Evolutionary conservation across 2,329 filamentous ascomycete species (phyloP).

Genomic region (Talaromyces sp.): DNA sequence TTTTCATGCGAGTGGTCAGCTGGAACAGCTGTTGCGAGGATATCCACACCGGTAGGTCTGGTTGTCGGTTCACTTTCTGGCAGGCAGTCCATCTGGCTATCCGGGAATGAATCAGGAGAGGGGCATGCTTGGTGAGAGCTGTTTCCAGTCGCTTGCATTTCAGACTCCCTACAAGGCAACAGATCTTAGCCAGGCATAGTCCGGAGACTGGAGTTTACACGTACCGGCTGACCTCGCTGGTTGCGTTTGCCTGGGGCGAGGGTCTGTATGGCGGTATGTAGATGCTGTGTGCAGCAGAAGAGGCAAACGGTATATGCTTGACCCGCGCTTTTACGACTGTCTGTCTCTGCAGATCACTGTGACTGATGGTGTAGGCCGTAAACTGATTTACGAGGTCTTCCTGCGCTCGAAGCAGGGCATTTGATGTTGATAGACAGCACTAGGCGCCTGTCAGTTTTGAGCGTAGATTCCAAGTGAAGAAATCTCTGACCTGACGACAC

Average conservation of each 20-base stretch:
- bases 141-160: background rate
- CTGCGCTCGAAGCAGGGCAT: slow-evolving; percentile 8
- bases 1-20: background rate
- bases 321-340: background rate
- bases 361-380: slow-evolving; percentile 7
- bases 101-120: background rate
- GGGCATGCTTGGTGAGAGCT: background rate
- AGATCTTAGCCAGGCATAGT: background rate
- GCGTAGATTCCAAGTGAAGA: background rate
- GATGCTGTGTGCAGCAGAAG: slow-evolving; percentile 11
- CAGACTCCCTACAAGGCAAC: background rate
- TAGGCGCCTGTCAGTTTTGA: background rate
- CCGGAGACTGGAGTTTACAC: background rate
- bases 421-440: slow-evolving; percentile 9
- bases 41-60: background rate
- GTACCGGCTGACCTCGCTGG: background rate
- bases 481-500: slow-evolving; percentile 9
- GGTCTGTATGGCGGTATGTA: slow-evolving; percentile 1
- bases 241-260: background rate
- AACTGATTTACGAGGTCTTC: slow-evolving; percentile 10
- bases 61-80: background rate
- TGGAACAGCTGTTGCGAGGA: background rate
- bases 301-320: slow-evolving; percentile 8
- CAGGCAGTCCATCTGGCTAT: slow-evolving; percentile 7
- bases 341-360: background rate